Percentiles rank a stretch among this genome's conserved stretches.
phyloP scores from a whole-genome alignment of 164 flowering plant species.

The Vitis cinerea region DNA sequence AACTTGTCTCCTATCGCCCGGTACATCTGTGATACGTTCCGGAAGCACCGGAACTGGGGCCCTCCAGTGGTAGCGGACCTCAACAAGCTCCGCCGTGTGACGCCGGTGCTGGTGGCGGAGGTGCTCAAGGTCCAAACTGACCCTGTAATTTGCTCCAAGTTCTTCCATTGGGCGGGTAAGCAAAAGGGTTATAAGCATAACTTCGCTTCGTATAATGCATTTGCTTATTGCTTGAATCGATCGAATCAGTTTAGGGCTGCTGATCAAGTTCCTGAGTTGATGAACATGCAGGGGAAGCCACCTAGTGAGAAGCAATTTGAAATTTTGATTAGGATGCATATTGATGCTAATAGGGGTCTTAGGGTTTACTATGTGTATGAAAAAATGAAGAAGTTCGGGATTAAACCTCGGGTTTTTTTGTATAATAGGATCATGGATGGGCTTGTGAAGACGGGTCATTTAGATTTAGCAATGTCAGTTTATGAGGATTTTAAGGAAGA shows the following conservation, averaged over 20 bases:
- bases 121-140: constrained; percentile 68
- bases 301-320: constrained; percentile 94
- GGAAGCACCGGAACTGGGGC: constrained; percentile 66
- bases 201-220: constrained; percentile 79
- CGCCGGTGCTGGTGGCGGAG: constrained; percentile 77
- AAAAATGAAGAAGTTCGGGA: constrained; percentile 85
- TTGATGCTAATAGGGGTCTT: constrained; percentile 76
- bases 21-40: constrained; percentile 80
- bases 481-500: constrained; percentile 73
- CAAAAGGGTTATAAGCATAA: constrained; percentile 86
- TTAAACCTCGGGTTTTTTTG: constrained; percentile 72
- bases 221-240: constrained; percentile 81
- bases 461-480: constrained; percentile 80
- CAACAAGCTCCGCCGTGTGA: constrained; percentile 76
- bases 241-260: constrained; percentile 64
- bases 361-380: constrained; percentile 78
- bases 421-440: constrained; percentile 86
- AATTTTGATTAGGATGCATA: constrained; percentile 86
- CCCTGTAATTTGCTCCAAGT: constrained; percentile 62
- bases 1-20: constrained; percentile 86
- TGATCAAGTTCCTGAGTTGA: constrained; percentile 88
- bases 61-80: constrained; percentile 60
- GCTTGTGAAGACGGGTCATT: constrained; percentile 61
- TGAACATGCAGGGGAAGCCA: constrained; percentile 80
- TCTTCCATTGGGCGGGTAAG: constrained; percentile 95